Conservation (phyloP, 208 protist genomes). For the Acanthamoeba rhysodes region DNA sequence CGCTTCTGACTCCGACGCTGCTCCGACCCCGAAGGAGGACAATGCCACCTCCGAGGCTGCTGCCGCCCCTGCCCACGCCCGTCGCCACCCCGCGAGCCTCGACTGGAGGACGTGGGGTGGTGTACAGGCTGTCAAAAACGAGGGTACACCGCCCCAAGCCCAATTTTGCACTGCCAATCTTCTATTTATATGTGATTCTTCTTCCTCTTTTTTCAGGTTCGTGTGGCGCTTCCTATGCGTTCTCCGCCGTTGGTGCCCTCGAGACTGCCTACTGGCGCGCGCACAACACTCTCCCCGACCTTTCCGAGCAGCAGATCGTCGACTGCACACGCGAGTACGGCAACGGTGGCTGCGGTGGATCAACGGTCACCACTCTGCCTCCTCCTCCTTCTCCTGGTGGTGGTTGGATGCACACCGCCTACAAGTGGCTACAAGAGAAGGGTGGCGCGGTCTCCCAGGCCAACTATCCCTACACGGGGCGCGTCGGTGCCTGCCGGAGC, state of each 20-base stretch:
- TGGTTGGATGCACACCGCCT: conserved; percentile 94
- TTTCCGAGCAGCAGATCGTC: conserved; percentile 73
- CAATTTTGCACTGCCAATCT: background rate
- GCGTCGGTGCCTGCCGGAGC: conserved; percentile 83
- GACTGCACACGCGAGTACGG: conserved; percentile 67
- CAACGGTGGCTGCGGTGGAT: conserved; percentile 90
- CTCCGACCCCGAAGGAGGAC: no score
- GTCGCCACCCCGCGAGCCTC: conserved; percentile 68
- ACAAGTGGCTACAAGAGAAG: conserved; percentile 92
- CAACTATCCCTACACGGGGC: conserved; percentile 93
- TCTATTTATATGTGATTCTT: background rate
- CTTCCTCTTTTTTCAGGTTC: conserved; percentile 77
- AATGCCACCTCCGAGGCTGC: background rate
- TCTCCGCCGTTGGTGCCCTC: conserved; percentile 95
- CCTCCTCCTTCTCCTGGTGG: conserved; percentile 82
- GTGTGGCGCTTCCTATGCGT: conserved; percentile 98
- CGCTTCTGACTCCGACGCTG: background rate
- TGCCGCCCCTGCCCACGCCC: background rate
- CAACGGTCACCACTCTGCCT: no score
- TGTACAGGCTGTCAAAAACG: conserved; percentile 96
- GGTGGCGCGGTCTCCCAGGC: conserved; percentile 89
- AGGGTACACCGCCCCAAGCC: conserved; percentile 79
- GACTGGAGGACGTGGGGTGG: conserved; percentile 94
- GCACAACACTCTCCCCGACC: background rate
- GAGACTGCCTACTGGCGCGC: conserved; percentile 90